Percentiles rank a stretch among this genome's conserved stretches.
These are phyloP conservation scores for Termitomyces sp. DNA, from an alignment of 768 basidiomycete genomes.

Conservation along the genomic window DNA sequence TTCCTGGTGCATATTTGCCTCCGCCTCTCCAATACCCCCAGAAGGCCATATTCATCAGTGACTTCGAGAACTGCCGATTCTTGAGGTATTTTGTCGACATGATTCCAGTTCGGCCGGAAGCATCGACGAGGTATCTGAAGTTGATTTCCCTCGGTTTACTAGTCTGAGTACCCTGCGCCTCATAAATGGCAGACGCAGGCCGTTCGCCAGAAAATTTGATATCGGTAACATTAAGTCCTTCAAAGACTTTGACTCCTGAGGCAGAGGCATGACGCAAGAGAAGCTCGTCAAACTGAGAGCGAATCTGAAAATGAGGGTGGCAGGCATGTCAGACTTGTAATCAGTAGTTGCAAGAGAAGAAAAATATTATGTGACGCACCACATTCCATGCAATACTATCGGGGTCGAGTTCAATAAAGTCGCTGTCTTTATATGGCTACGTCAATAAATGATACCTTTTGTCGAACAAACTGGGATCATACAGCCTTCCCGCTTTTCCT, in stretches of 20 bases:
- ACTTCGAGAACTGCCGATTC: conserved; percentile 50
- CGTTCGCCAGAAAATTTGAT: conserved; percentile 38
- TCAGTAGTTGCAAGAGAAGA: not conserved
- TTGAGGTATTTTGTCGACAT: conserved; percentile 58
- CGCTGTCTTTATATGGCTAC: conserved; percentile 38
- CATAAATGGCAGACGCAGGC: conserved; percentile 6
- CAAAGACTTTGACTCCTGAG: conserved; percentile 47
- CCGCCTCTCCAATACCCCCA: conserved; percentile 68
- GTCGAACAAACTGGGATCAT: conserved; percentile 17
- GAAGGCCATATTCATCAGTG: conserved; percentile 55
- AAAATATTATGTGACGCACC: conserved; percentile 29
- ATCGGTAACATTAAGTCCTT: conserved; percentile 40
- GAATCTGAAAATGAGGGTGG: conserved; percentile 31
- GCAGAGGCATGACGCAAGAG: conserved; percentile 52
- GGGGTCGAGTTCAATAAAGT: conserved; percentile 51
- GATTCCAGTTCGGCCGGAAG: conserved; percentile 56
- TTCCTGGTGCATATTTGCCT: conserved; percentile 39
- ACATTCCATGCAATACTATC: conserved; percentile 60
- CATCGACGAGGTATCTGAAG: conserved; percentile 64
- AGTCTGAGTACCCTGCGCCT: not conserved
- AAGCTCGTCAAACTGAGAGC: conserved; percentile 57
- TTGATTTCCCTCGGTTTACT: conserved; percentile 37
- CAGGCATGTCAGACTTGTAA: not conserved
- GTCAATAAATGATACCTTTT: not conserved
- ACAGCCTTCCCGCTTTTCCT: conserved; percentile 57